Evolutionary conservation across 768 basidiomycete genomes (phyloP).

Genomic region (Hortiboletus flavorubellus): DNA sequence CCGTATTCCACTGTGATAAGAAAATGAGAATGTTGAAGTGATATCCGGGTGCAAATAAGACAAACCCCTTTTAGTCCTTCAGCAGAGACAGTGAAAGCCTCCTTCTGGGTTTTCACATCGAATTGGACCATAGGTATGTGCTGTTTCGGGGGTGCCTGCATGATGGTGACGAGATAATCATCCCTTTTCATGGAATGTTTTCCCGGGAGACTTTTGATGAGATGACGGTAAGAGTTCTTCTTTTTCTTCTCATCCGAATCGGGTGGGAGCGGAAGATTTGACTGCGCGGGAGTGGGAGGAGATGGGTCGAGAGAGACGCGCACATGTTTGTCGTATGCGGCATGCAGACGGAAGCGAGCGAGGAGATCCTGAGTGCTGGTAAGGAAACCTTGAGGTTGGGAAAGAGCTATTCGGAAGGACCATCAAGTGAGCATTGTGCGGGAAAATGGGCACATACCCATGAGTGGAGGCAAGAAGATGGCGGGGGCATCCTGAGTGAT

Average conservation of each 20-base stretch:
- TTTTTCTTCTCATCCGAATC: slow-evolving; percentile 62
- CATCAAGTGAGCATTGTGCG: slow-evolving; percentile 9
- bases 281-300: slow-evolving; percentile 29
- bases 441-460: slow-evolving; percentile 27
- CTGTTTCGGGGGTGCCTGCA: slow-evolving; percentile 70
- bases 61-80: slow-evolving; percentile 74
- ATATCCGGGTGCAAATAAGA: slow-evolving; percentile 15
- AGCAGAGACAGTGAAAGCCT: slow-evolving; percentile 69
- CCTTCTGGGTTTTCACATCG: slow-evolving; percentile 62
- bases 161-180: slow-evolving; percentile 61
- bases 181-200: slow-evolving; percentile 83
- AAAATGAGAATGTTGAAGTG: slow-evolving; percentile 9
- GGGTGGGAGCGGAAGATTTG: slow-evolving; percentile 47
- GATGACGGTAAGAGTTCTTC: slow-evolving; percentile 74
- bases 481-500: slow-evolving; percentile 18
- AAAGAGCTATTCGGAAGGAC: slow-evolving; percentile 23
- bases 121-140: slow-evolving; percentile 59
- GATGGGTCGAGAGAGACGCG: slow-evolving; percentile 41
- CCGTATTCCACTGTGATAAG: slow-evolving; percentile 60
- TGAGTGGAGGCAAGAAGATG: slow-evolving; percentile 31
- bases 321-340: slow-evolving; percentile 82
- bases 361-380: slow-evolving; percentile 79
- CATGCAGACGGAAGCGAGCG: slow-evolving; percentile 61
- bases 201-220: slow-evolving; percentile 73
- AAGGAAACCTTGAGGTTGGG: slow-evolving; percentile 44